Percentiles rank a stretch among this genome's conserved stretches.
Conservation (phyloP, 2,329 filamentous ascomycete species). For the Colletotrichum melonis region DNA sequence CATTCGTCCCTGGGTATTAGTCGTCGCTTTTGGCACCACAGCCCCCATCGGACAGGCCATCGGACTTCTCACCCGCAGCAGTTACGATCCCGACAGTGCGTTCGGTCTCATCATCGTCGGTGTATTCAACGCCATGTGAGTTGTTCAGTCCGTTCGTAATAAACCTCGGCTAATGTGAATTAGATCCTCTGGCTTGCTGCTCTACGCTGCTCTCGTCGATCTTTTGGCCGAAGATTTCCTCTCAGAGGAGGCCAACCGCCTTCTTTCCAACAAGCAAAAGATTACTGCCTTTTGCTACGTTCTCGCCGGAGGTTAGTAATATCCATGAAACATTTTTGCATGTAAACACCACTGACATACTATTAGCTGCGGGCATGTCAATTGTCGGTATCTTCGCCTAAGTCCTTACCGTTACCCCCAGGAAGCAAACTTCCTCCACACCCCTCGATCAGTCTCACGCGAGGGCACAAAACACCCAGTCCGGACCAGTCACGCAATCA, state of each 20-base stretch:
- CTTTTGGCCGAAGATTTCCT: slow-evolving; percentile 74
- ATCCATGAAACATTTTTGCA: background rate
- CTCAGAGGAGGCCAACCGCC: slow-evolving; percentile 64
- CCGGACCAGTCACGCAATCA: background rate
- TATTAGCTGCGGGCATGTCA: slow-evolving; percentile 56
- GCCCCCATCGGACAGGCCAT: slow-evolving; percentile 86
- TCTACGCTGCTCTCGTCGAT: slow-evolving; percentile 73
- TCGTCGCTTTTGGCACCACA: slow-evolving; percentile 74
- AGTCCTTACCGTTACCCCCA: slow-evolving; percentile 12
- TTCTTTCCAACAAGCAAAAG: slow-evolving; percentile 64
- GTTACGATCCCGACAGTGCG: slow-evolving; percentile 72
- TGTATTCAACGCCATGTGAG: slow-evolving; percentile 73
- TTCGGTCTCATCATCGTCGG: slow-evolving; percentile 74
- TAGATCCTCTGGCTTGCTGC: slow-evolving; percentile 69
- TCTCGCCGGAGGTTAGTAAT: slow-evolving; percentile 59
- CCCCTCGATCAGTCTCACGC: slow-evolving; percentile 1
- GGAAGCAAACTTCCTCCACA: background rate
- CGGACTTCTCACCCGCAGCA: slow-evolving; percentile 65
- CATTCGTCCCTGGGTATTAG: slow-evolving; percentile 69
- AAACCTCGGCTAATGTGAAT: slow-evolving; percentile 1
- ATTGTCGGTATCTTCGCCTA: slow-evolving; percentile 60
- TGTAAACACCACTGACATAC: background rate
- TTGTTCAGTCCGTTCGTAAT: background rate
- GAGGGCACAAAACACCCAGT: background rate
- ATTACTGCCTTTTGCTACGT: slow-evolving; percentile 64